Conservation (phyloP, 176 grass and related monocot genomes). For the Oryza australiensis region DNA sequence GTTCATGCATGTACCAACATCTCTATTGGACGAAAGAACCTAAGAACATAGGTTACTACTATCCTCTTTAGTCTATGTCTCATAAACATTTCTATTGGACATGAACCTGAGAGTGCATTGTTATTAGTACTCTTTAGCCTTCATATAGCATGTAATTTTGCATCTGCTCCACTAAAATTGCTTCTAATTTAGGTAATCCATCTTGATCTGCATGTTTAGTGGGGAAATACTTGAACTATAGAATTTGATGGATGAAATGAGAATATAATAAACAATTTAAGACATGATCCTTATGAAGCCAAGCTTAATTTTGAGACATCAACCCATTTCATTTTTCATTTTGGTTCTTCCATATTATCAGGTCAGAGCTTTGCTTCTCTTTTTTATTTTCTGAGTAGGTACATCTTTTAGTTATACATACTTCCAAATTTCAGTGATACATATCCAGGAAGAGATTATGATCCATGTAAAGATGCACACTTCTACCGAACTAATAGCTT, state of each 20-base stretch:
- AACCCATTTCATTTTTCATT: neutral
- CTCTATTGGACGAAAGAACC: neutral
- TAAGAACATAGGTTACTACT: neutral
- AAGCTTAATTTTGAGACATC: neutral
- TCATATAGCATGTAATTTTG: neutral
- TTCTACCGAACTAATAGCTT: neutral
- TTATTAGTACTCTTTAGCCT: neutral
- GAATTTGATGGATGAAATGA: neutral
- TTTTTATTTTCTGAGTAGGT: neutral
- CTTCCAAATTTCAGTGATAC: no score
- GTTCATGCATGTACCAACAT: conserved; percentile 4
- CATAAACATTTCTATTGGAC: no score
- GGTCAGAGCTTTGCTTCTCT: neutral
- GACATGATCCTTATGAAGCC: neutral
- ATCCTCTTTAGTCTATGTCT: no score
- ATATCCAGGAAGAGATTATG: neutral
- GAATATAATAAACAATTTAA: neutral
- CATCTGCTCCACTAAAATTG: neutral
- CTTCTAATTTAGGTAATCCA: neutral
- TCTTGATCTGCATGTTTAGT: neutral
- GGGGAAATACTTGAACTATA: neutral
- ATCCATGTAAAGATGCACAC: neutral
- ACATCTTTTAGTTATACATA: neutral
- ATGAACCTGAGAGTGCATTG: no score
- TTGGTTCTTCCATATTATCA: neutral